Evolutionary conservation across 1,284 basidiomycete species (phyloP).

Genomic region (Puccinia coronata): DNA sequence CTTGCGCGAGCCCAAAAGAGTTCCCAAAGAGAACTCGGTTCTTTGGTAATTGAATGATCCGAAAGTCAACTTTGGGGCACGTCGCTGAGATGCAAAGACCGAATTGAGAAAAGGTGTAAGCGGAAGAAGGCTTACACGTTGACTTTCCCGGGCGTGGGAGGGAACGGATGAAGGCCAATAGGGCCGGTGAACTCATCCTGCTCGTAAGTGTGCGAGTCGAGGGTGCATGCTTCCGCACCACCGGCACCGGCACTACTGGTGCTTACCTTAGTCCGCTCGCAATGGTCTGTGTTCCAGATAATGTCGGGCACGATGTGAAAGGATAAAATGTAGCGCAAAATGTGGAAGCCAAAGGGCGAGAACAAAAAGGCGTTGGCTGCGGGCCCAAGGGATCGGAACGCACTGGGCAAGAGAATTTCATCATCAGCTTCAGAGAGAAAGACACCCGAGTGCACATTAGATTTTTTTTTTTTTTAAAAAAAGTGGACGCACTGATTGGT

Average conservation of each 20-base stretch:
- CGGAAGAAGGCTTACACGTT: constrained; percentile 33
- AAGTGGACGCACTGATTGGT: constrained; percentile 18
- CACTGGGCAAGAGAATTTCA: not conserved
- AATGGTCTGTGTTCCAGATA: constrained; percentile 54
- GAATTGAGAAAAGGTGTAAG: too few species aligned
- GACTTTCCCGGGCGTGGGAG: constrained; percentile 30
- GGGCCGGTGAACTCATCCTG: not conserved
- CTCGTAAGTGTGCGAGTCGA: constrained; percentile 1
- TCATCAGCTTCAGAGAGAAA: not conserved
- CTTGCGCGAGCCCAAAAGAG: constrained; percentile 52
- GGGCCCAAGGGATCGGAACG: constrained; percentile 24
- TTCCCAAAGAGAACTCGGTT: constrained; percentile 54
- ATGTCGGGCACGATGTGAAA: constrained; percentile 55
- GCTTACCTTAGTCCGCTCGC: constrained; percentile 51
- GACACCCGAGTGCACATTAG: too few species aligned
- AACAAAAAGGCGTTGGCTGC: constrained; percentile 53
- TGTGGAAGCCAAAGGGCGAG: constrained; percentile 54
- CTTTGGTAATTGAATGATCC: not conserved
- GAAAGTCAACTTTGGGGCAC: too few species aligned
- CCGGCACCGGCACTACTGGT: too few species aligned
- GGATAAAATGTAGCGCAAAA: constrained; percentile 54
- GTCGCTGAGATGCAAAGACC: too few species aligned
- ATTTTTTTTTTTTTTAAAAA: too few species aligned
- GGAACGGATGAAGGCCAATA: constrained; percentile 22
- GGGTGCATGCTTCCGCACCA: not conserved